Conservation (phyloP, 1,284 basidiomycete genomes). For the Ceratobasidium sp. region DNA sequence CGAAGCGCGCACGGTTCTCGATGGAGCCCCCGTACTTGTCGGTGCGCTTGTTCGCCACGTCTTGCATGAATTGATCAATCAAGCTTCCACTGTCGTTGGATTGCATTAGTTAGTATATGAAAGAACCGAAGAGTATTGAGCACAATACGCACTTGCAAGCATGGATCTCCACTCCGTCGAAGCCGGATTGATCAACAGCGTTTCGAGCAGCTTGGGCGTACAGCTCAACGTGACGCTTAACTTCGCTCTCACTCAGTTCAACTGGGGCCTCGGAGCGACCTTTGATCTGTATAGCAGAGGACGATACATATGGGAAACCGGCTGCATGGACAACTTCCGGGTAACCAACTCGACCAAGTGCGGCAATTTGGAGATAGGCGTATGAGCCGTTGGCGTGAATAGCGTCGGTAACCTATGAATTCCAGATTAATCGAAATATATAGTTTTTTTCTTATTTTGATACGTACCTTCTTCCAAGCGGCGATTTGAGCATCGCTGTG, state of each 20-base stretch:
- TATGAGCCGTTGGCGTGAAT: constrained; percentile 55
- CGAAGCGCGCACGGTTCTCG: constrained; percentile 65
- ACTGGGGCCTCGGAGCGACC: constrained; percentile 46
- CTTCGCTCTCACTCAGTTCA: constrained; percentile 48
- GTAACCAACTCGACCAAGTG: constrained; percentile 52
- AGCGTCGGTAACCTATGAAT: constrained; percentile 48
- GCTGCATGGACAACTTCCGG: constrained; percentile 45
- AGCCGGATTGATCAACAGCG: constrained; percentile 54
- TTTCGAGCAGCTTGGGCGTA: constrained; percentile 31
- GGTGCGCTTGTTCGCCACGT: constrained; percentile 62
- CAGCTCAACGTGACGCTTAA: constrained; percentile 50
- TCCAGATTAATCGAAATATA: not conserved
- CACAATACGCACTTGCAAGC: constrained; percentile 44
- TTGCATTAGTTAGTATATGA: not conserved
- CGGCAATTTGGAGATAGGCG: constrained; percentile 56
- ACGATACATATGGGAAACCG: constrained; percentile 48
- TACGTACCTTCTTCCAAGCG: constrained; percentile 49
- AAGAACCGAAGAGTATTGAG: not conserved
- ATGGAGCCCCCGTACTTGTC: constrained; percentile 69
- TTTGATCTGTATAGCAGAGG: constrained; percentile 49
- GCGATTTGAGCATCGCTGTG: constrained; percentile 48
- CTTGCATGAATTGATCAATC: constrained; percentile 59
- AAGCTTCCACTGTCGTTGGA: constrained; percentile 53
- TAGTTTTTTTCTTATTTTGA: too few relatives aligned
- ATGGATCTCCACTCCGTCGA: constrained; percentile 61